Base-by-base conservation (phyloP, 2,329 filamentous ascomycete genomes). In the Penicillium palitans region DNA sequence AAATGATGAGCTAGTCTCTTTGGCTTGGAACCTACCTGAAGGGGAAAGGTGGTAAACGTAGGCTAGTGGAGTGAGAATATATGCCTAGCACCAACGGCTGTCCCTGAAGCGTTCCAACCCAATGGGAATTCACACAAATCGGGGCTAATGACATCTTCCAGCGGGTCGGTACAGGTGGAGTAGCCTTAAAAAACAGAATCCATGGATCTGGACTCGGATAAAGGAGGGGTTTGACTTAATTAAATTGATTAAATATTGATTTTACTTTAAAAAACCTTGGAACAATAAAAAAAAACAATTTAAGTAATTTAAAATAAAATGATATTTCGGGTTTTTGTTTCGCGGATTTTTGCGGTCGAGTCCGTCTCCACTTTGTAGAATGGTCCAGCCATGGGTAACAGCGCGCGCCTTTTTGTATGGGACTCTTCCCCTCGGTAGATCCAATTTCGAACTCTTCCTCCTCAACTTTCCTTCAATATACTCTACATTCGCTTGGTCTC, bases 121-220 rank as follows among this genome's bases (percentile, higher is more conserved):
- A 55, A 55, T 56, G 15, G 29, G 2, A 25, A 19, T 45, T 21
- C 39, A 37, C 13, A 42, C 19, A 15, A 51, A 52, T 52, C 24
- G 54, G 46, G 41, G 39, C 54, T 52, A 45, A 56, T 44, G 46
- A 27, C 39, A 55, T 56, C 21, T 55, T 42, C 47, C 47, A 41
- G 40, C 62, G 64, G 64, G 46, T 65, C 59, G 46, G 56, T 65
- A 58, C 64, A 63, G 51, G 63, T 66, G 61, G 63, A 64, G 55
- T 37, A 19, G 46, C 54, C 49, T 53, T 52, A 40, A 59, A 59
- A 52, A 63, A 41, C 51, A 59, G 60, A 52, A 56, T 31, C 46
- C 53, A 51, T 55, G 53, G 53, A 51, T 51, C 46, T 55, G 53
- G 53, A 51, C 52, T 33, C 25, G 19, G 35, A 52, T 13, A 45